Evolutionary conservation across 495 filamentous ascomycete species (phyloP).

Genomic region (Aspergillus indologenus): DNA sequence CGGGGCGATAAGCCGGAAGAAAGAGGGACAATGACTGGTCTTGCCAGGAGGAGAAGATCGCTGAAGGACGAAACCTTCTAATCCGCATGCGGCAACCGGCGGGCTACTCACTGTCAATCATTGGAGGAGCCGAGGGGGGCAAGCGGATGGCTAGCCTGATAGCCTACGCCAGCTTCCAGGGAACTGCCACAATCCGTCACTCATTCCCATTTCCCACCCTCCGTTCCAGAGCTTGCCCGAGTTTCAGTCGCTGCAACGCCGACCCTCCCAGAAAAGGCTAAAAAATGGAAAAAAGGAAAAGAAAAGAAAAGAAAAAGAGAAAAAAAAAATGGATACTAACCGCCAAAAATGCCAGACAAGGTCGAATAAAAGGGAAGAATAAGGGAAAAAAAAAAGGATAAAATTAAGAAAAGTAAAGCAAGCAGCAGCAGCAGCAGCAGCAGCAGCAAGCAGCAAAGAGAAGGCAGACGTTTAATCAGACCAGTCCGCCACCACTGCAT

Average conservation of each 20-base stretch:
- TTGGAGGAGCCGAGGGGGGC: slow-evolving; percentile 13
- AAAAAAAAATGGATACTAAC: not conserved
- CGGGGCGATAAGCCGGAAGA: slow-evolving; percentile 27
- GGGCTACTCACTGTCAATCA: not conserved
- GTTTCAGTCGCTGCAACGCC: slow-evolving; percentile 16
- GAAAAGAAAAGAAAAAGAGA: slow-evolving; percentile 7
- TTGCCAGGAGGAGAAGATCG: slow-evolving; percentile 14
- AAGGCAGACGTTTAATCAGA: not conserved
- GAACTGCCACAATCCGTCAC: slow-evolving; percentile 6
- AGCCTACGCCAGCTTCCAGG: slow-evolving; percentile 18
- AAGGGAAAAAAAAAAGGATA: slow-evolving; percentile 8
- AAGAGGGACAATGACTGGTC: slow-evolving; percentile 14
- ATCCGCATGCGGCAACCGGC: slow-evolving; percentile 17
- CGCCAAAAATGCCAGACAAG: not conserved
- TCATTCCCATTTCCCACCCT: slow-evolving; percentile 8
- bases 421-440: no score
- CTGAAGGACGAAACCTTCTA: slow-evolving; percentile 15
- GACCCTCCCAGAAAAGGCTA: not conserved
- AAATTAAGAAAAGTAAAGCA: slow-evolving; percentile 1
- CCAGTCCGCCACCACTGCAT: not conserved
- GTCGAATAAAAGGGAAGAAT: not conserved
- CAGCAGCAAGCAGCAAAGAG: no score
- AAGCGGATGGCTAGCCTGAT: slow-evolving; percentile 21
- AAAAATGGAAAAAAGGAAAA: slow-evolving; percentile 7
- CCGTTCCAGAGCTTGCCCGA: slow-evolving; percentile 11